Base-by-base conservation (phyloP, 805 yeast genomes). In the Cyberlindnera americana region DNA sequence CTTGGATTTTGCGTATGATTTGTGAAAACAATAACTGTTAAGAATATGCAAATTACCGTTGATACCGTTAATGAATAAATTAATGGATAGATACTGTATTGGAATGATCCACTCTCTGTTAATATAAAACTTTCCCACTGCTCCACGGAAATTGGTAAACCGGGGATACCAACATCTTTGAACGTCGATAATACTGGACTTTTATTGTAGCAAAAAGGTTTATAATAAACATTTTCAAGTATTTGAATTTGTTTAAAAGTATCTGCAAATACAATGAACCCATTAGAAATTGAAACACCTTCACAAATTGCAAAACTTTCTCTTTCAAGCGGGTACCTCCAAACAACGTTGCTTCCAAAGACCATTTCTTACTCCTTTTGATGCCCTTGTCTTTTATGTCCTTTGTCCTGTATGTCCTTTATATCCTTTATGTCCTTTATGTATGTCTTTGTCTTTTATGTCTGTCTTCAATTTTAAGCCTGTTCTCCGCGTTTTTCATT, bases 1-100 rank as follows among this genome's bases (percentile, higher is more conserved):
- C 85, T 70, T 1, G 87, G 83, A 50, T 73, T 77, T 38, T 77
- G 75, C 10, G 83, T 76, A 37, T 78, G 77, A 53, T 78, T 81
- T 7, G 88, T 75, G 45, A 81, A 71, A 13, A 81, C 77, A 37
- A 82, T 70, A 9, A 84, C 60, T 0, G 89, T 78, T 18, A 81
- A 62, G 47, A 77, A 78, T 59, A 81, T 65, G 3, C 83, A 73
- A 5, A 83, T 72, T 15, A 83, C 82, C 6, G 83, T 75, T 56
- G 83, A 79, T 0, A 79, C 72, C 9, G 86, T 71, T 16, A 83
- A 56, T 0, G 85, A 72, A 53, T 79, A 78, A 1, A 83, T 63
- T 27, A 81, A 68, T 0, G 89, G 79, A 43, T 74, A 82, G 14
- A 81, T 67, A 34, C 83, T 71, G 54, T 73, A 75, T 15, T 70